Base-by-base conservation (phyloP, 176 grass and related monocot species). In the Lolium multiflorum region DNA sequence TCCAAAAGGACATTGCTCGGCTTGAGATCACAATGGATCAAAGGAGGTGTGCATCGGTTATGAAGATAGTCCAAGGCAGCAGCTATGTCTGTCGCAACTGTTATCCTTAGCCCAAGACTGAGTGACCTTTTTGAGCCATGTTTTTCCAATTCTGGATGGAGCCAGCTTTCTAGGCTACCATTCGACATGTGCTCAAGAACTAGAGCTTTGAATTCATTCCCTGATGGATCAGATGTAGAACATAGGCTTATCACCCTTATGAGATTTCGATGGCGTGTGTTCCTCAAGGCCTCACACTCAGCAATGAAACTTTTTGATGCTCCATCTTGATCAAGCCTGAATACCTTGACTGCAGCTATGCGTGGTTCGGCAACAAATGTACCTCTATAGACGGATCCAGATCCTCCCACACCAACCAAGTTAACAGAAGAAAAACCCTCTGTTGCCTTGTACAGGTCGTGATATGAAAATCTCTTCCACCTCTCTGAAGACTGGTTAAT, bases 11-110 rank as follows among this genome's bases (percentile, higher is more conserved):
- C 7, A 75, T 75, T 75, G 44, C 44, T 74, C 49, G 71, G 71
- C 71, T 74, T 74, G 46, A 91, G 78, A 85, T 92, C 90, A 78
- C 90, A 92, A 47, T 89, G 90, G 41, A 82, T 87, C 24, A 92
- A 49, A 17, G 81, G 86, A 24, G 74, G 72, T 8, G 39, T 61
- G 18, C 84, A 79, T 8, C 81, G 9, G 17, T 83, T 84, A 9
- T 92, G 90, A 17, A 92, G 86, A 57, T 92, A 92, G 47, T 87
- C 77, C 37, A 93, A 18, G 46, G 88, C 91, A 20, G 84, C 35
- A 7, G 92, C 85, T 6, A 93, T 82, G 7, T 93, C 89, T 8
- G 58, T 15, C 3, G 55, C 82, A 61, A 84, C 37, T 46, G 41
- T 49, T 61, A 84, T 75, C 22, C 72, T 52, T 75, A 51, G 8